These are phyloP conservation scores for Leccinum imitatum DNA, from an alignment of 768 basidiomycete genomes.

Conservation along the genomic window DNA sequence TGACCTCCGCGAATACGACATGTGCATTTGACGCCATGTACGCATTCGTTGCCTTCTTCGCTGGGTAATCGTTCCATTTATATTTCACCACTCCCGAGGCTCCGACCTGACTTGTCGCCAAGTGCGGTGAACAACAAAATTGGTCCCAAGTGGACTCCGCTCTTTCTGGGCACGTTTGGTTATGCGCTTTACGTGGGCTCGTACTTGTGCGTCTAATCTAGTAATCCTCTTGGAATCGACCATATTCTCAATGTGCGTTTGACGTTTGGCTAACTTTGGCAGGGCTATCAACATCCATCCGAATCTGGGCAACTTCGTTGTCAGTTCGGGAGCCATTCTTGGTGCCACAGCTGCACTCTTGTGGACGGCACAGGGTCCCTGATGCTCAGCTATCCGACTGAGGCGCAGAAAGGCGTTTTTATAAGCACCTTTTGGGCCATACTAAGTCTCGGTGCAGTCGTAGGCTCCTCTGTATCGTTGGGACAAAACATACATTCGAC, in stretches of 20 bases:
- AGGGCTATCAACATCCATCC: conserved; percentile 56
- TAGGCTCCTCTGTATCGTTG: conserved; percentile 71
- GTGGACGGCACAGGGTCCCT: conserved; percentile 81
- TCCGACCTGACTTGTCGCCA: no score
- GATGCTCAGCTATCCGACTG: conserved; percentile 81
- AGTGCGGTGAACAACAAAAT: no score
- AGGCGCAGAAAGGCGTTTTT: conserved; percentile 68
- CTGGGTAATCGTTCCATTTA: conserved; percentile 44
- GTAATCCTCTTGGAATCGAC: background rate
- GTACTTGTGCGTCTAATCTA: no score
- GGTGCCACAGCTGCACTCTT: conserved; percentile 70
- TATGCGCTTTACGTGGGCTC: no score
- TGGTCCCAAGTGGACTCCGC: no score
- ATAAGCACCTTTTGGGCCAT: conserved; percentile 80
- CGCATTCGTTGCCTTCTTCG: conserved; percentile 57
- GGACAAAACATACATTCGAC: conserved; percentile 66
- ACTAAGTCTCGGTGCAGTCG: conserved; percentile 78
- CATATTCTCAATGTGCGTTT: no score
- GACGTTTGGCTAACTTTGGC: no score
- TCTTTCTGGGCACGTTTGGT: no score
- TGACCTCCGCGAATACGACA: conserved; percentile 69
- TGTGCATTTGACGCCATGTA: conserved; percentile 63
- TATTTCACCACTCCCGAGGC: no score
- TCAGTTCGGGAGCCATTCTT: conserved; percentile 68
- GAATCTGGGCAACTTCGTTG: conserved; percentile 58